These are phyloP conservation scores for Neopestalotiopsis clavispora DNA, from an alignment of 2,329 filamentous ascomycete genomes.

Conservation along the genomic window DNA sequence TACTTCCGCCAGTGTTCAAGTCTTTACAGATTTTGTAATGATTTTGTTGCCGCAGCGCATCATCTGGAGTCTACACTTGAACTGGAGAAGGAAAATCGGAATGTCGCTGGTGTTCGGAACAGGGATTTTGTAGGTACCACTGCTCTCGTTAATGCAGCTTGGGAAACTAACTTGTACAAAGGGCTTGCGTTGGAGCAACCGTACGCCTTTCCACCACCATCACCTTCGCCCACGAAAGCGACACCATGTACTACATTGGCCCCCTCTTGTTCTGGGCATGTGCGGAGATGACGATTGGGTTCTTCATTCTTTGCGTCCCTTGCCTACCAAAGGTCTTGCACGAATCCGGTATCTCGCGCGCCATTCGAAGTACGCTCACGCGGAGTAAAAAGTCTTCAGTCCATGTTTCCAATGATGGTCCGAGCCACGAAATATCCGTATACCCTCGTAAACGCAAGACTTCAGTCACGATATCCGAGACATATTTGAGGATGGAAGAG, in stretches of 20 bases:
- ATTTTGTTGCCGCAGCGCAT: slow-evolving; percentile 32
- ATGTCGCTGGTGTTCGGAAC: slow-evolving; percentile 32
- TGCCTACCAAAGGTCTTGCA: slow-evolving; percentile 42
- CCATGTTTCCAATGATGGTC: no score
- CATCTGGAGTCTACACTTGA: slow-evolving; percentile 35
- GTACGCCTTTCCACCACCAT: slow-evolving; percentile 42
- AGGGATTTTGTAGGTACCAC: slow-evolving; percentile 26
- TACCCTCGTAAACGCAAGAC: not conserved
- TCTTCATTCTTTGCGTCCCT: slow-evolving; percentile 46
- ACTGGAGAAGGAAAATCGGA: slow-evolving; percentile 28
- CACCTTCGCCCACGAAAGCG: slow-evolving; percentile 32
- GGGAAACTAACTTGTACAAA: slow-evolving; percentile 21
- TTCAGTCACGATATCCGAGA: no score
- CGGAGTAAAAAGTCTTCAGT: not conserved
- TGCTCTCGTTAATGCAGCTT: not conserved
- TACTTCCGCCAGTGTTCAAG: slow-evolving; percentile 26
- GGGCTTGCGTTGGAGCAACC: slow-evolving; percentile 44
- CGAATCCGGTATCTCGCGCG: slow-evolving; percentile 23
- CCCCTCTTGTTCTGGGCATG: slow-evolving; percentile 48
- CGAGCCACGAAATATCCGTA: not conserved
- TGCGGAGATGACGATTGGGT: slow-evolving; percentile 50
- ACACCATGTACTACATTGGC: slow-evolving; percentile 42
- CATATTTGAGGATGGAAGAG: no score
- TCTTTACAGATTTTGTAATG: slow-evolving; percentile 30
- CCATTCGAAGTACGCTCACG: not conserved